These are phyloP conservation scores for Fusarium nygamai DNA, from an alignment of 2,329 filamentous ascomycete species.

Conservation along the genomic window DNA sequence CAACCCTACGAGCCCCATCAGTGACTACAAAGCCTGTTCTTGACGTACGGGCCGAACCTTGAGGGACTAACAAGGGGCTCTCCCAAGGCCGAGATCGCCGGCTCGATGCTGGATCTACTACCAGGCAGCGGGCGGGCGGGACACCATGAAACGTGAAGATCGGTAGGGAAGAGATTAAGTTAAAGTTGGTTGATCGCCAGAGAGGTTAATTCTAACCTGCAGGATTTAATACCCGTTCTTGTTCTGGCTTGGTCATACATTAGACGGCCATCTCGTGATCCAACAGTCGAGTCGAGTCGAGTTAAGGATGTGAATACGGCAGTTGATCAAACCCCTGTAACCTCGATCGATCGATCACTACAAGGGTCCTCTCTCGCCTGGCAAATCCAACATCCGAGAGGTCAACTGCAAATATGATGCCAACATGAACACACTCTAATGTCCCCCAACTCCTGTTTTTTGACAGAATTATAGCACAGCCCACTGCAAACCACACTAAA, in stretches of 20 bases:
- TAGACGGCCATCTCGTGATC: background rate
- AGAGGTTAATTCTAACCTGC: background rate
- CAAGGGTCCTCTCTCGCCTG: background rate
- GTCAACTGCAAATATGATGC: background rate
- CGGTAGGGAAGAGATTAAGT: background rate
- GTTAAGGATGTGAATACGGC: constrained; percentile 2
- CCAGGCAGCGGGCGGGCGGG: background rate
- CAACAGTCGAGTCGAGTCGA: background rate
- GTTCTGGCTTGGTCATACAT: background rate
- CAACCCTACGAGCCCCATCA: background rate
- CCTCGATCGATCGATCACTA: background rate
- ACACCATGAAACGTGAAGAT: background rate
- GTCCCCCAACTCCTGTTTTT: constrained; percentile 1
- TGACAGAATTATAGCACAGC: constrained; percentile 4
- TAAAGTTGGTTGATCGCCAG: background rate
- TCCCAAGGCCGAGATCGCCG: background rate
- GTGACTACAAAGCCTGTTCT: background rate
- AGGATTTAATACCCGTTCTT: background rate
- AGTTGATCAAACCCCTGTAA: background rate
- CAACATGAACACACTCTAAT: constrained; percentile 3
- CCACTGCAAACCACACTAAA: constrained; percentile 9
- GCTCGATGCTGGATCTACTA: constrained; percentile 6
- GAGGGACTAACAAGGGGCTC: background rate
- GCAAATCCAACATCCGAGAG: background rate
- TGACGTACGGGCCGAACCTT: constrained; percentile 5